Evolutionary conservation across 129 eudicot genomes (phyloP).

Genomic region (Flaveria bidentis): DNA sequence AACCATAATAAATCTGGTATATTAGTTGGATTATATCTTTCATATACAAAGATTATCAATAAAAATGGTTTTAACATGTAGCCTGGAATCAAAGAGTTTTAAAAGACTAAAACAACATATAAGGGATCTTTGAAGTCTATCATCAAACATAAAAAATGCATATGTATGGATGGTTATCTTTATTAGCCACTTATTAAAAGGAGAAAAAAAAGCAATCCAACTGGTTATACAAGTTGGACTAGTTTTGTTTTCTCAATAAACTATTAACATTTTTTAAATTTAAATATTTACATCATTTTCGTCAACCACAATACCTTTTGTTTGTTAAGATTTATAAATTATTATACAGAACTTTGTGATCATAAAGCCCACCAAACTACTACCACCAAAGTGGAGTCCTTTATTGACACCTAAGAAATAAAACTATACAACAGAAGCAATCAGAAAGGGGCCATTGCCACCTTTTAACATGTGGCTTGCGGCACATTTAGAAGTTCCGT

Average conservation of each 20-base stretch:
- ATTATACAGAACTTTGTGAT: constrained; percentile 7
- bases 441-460: constrained; percentile 22
- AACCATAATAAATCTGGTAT: too few species aligned
- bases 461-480: not conserved
- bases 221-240: not conserved
- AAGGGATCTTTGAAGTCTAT: too few species aligned
- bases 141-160: not conserved
- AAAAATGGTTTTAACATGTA: not conserved
- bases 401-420: constrained; percentile 19
- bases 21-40: too few species aligned
- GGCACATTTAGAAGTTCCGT: not conserved
- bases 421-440: constrained; percentile 13
- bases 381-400: constrained; percentile 28
- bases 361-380: constrained; percentile 12
- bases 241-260: not conserved
- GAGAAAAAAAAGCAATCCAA: not conserved
- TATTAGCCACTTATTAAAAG: not conserved
- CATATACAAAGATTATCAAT: too few species aligned
- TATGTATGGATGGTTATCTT: not conserved
- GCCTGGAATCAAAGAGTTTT: not conserved
- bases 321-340: not conserved
- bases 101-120: not conserved
- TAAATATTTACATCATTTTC: not conserved
- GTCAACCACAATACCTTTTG: not conserved
- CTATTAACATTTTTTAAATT: not conserved